Evolutionary conservation across 148 eudicot species (phyloP).

Genomic region (Arbutus unedo): DNA sequence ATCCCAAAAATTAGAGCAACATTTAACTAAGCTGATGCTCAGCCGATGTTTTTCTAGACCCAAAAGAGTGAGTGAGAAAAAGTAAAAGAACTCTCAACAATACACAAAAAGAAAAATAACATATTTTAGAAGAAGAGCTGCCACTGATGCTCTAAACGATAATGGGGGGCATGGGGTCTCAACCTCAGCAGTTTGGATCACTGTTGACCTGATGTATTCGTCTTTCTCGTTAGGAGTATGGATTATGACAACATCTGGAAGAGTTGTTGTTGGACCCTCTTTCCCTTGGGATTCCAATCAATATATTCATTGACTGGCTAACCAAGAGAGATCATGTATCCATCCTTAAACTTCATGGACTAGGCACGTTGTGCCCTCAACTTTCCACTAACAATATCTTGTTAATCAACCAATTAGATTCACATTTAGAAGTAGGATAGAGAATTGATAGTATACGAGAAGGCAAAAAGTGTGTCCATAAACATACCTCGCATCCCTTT

Average conservation of each 20-base stretch:
- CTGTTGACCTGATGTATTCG: conserved; percentile 19
- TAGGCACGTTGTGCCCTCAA: conserved; percentile 83
- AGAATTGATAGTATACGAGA: neutral
- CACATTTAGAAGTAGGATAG: too few species aligned
- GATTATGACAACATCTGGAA: conserved; percentile 66
- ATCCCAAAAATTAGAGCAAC: neutral
- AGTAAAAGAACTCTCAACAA: neutral
- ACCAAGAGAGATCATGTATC: conserved; percentile 87
- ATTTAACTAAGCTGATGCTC: too few species aligned
- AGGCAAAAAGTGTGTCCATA: neutral
- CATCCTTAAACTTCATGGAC: conserved; percentile 89
- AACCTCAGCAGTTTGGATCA: conserved; percentile 29
- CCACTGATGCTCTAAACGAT: conserved; percentile 18
- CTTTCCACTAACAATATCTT: conserved; percentile 89
- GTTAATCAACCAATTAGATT: neutral
- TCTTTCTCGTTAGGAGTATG: conserved; percentile 76
- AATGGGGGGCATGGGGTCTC: conserved; percentile 24
- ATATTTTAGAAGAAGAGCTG: neutral
- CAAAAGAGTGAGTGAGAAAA: neutral
- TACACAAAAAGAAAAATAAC: neutral
- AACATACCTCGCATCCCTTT: conserved; percentile 70
- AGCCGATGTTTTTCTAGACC: neutral
- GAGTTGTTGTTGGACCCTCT: conserved; percentile 64
- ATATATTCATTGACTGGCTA: conserved; percentile 84
- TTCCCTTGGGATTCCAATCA: conserved; percentile 79